A percentile compares a stretch with the other conserved stretches of the same genome.
These are phyloP conservation scores for Saccharomycopsis phalli DNA, from an alignment of 1,139 yeast genomes.

Conservation along the genomic window DNA sequence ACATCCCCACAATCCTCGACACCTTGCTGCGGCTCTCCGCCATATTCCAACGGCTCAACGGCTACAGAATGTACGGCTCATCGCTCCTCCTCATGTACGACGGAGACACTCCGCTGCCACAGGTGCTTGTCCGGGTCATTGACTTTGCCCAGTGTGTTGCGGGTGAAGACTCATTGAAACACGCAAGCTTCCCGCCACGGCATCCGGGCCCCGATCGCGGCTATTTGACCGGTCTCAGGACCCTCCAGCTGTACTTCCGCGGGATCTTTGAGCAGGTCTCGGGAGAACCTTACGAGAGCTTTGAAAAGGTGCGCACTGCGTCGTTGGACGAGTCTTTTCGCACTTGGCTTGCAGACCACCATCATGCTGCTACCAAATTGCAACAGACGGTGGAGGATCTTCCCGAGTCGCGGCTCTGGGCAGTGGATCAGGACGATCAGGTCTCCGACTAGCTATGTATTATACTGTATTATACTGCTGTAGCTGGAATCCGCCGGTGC, in stretches of 20 bases:
- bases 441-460: too few species aligned
- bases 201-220: constrained; percentile 66
- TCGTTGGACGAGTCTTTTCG: too few species aligned
- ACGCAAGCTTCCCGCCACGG: constrained; percentile 55
- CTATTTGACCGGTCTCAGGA: constrained; percentile 68
- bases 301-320: constrained; percentile 1
- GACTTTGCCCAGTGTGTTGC: constrained; percentile 95
- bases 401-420: too few species aligned
- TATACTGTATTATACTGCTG: too few species aligned
- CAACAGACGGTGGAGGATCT: not conserved
- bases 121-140: constrained; percentile 51
- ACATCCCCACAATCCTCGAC: constrained; percentile 57
- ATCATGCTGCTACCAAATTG: not conserved
- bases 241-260: constrained; percentile 56
- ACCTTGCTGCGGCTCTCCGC: constrained; percentile 50
- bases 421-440: too few species aligned
- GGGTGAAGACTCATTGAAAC: constrained; percentile 41
- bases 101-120: constrained; percentile 31
- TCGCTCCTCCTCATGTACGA: constrained; percentile 86
- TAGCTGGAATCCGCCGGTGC: too few species aligned
- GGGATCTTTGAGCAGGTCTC: constrained; percentile 44
- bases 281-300: constrained; percentile 27
- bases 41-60: constrained; percentile 48
- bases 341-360: not conserved
- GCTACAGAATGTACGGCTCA: constrained; percentile 91